These are phyloP conservation scores for Cyclotella cryptica DNA, from an alignment of 108 stramenopile species.

Conservation along the genomic window DNA sequence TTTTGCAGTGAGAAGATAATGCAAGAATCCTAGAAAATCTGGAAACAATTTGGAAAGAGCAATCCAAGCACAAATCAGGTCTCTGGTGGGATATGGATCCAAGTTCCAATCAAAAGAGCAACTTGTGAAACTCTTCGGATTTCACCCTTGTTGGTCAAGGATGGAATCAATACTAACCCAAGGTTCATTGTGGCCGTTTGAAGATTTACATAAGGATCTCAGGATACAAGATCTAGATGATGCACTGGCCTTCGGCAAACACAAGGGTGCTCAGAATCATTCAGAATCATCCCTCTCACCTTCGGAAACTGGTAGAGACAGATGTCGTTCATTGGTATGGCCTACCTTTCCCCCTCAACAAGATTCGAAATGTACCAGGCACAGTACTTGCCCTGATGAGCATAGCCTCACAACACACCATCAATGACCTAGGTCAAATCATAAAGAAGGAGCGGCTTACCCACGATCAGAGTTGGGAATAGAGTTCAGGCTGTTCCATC, in stretches of 20 bases:
- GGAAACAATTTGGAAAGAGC: too few species aligned
- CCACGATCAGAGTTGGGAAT: too few species aligned
- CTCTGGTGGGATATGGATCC: too few species aligned
- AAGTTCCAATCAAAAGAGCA: too few species aligned
- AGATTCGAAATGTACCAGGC: not conserved
- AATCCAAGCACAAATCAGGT: too few species aligned
- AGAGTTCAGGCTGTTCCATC: slow-evolving; percentile 6
- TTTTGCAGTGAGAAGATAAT: too few species aligned
- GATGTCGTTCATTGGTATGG: slow-evolving; percentile 23
- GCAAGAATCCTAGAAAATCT: too few species aligned
- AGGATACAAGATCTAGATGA: not conserved
- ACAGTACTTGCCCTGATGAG: slow-evolving; percentile 4
- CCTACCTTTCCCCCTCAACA: not conserved
- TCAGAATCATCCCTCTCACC: not conserved
- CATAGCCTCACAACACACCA: slow-evolving; percentile 12
- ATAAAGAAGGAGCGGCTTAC: slow-evolving; percentile 9
- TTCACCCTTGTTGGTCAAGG: too few species aligned
- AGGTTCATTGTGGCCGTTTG: not conserved
- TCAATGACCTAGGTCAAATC: slow-evolving; percentile 19
- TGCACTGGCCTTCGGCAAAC: too few species aligned
- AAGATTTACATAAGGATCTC: not conserved
- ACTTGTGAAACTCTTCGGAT: too few species aligned
- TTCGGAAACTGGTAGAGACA: not conserved
- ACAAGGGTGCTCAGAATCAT: slow-evolving; percentile 40
- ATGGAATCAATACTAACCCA: not conserved